phyloP scores from a whole-genome alignment of 495 filamentous ascomycete species.

The Staphylotrichum longicolle region DNA sequence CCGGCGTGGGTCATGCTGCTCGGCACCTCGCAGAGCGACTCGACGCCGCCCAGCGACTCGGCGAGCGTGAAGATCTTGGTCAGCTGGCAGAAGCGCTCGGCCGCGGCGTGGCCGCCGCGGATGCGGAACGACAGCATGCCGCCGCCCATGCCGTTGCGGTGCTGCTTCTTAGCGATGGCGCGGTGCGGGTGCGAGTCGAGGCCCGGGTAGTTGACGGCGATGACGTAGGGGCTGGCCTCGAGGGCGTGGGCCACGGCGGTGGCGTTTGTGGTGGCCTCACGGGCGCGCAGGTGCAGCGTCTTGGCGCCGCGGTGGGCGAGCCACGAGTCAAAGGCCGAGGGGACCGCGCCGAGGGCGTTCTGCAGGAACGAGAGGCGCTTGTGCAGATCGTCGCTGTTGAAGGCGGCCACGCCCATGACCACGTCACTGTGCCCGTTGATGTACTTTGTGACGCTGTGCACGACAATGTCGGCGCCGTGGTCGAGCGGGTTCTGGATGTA shows the following conservation, averaged over 20 bases:
- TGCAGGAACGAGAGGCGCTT: conserved; percentile 85
- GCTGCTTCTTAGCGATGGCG: conserved; percentile 80
- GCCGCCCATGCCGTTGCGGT: conserved; percentile 91
- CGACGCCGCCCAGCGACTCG: conserved; percentile 89
- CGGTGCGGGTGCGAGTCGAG: conserved; percentile 83
- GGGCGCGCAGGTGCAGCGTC: conserved; percentile 89
- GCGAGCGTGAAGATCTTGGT: conserved; percentile 91
- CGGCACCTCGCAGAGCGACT: conserved; percentile 88
- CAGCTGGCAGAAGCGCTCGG: conserved; percentile 85
- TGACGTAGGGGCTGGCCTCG: conserved; percentile 74
- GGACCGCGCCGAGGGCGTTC: conserved; percentile 94
- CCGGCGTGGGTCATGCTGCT: conserved; percentile 95
- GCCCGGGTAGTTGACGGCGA: conserved; percentile 92
- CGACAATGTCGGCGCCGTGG: conserved; percentile 93
- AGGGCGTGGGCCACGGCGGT: conserved; percentile 72
- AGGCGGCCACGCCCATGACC: conserved; percentile 97
- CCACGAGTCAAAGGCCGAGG: conserved; percentile 95
- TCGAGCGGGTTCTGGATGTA: conserved; percentile 95
- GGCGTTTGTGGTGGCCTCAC: conserved; percentile 80
- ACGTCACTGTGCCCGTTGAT: conserved; percentile 98
- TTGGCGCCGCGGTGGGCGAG: conserved; percentile 97
- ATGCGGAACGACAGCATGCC: conserved; percentile 98
- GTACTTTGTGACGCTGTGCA: conserved; percentile 99
- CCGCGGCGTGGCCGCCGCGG: conserved; percentile 79
- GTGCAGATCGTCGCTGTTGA: conserved; percentile 77